Evolutionary conservation across 169 alveolate species (phyloP).

Genomic region (Perkinsus marinus): DNA sequence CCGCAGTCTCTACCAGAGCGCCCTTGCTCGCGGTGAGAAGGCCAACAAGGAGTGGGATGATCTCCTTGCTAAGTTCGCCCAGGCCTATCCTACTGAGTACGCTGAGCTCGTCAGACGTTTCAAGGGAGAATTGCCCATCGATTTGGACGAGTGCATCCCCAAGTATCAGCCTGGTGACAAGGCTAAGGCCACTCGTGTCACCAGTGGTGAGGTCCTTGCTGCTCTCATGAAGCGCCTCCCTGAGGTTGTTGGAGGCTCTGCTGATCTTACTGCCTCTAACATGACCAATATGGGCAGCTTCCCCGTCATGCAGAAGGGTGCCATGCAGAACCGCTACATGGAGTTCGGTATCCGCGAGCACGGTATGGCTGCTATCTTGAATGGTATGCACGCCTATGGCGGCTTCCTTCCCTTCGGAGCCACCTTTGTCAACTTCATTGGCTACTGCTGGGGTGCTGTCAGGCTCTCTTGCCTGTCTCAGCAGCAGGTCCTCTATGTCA

Average conservation of each 20-base stretch:
- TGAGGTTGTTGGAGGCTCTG: constrained; percentile 51
- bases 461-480: constrained; percentile 44
- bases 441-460: constrained; percentile 51
- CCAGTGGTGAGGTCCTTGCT: constrained; percentile 24
- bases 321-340: constrained; percentile 20
- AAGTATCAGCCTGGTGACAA: constrained; percentile 12
- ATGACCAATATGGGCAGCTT: constrained; percentile 24
- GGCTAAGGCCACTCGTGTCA: constrained; percentile 26
- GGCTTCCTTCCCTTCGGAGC: constrained; percentile 51
- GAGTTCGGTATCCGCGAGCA: constrained; percentile 55
- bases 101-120: constrained; percentile 32
- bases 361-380: constrained; percentile 55
- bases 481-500: constrained; percentile 39
- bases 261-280: constrained; percentile 51
- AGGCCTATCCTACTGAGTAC: constrained; percentile 27
- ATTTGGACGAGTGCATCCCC: constrained; percentile 25
- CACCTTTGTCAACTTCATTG: constrained; percentile 44
- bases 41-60: constrained; percentile 30
- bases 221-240: constrained; percentile 26
- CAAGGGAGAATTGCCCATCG: constrained; percentile 14
- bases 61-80: constrained; percentile 26
- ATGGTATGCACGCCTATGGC: constrained; percentile 43
- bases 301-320: constrained; percentile 10
- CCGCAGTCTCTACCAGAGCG: neutral
- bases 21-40: neutral